Base-by-base conservation (phyloP, 106 monocot species). In the Chionographis japonica region DNA sequence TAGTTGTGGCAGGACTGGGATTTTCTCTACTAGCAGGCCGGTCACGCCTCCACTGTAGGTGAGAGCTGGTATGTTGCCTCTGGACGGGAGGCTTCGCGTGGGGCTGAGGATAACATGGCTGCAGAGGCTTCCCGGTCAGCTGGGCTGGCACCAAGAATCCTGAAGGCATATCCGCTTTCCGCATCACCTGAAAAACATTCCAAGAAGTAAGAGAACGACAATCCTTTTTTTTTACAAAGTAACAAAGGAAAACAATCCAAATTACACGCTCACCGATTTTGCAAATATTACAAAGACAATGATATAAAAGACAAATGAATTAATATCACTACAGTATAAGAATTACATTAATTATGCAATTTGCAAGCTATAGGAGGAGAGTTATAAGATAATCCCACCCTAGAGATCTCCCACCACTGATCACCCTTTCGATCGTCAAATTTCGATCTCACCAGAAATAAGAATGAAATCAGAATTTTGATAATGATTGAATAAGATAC, bases 1-100 rank as follows among this genome's bases (percentile, higher is more conserved):
- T 71, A 14, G 52, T 38, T 3, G 73, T 27, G 35, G 68, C 52
- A 52, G 80, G 10, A 13, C 60, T 9, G 12, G 68, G 43, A 43
- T 42, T 66, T 40, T 62, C 72, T 50, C 58, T 20, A 3, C 15
- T 62, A 35, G 54, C 60, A n/a, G 65, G 65, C 56, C 41, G 75
- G n/a, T 83, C 77, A 8, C 89, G 75, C 40, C 40, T 70, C 89
- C 89, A 89, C 58, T 89, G 89, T 11, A 85, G 82, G 56, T 77
- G 79, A 65, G 76, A 55, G 54, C 68, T 74, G 0, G 56, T 40
- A 57, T 57, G 40, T 3, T 62, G 61, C 43, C 50, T 74, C 40
- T 72, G 79, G 40, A 17, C 13, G 11, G 73, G 51, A 58, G 10
- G 15, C 59, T 86, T 82, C 67, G 50, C 56, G 65, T 37, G 12